These are phyloP conservation scores for Hanseniaspora valbyensis DNA, from an alignment of 805 yeast genomes.

Conservation along the genomic window DNA sequence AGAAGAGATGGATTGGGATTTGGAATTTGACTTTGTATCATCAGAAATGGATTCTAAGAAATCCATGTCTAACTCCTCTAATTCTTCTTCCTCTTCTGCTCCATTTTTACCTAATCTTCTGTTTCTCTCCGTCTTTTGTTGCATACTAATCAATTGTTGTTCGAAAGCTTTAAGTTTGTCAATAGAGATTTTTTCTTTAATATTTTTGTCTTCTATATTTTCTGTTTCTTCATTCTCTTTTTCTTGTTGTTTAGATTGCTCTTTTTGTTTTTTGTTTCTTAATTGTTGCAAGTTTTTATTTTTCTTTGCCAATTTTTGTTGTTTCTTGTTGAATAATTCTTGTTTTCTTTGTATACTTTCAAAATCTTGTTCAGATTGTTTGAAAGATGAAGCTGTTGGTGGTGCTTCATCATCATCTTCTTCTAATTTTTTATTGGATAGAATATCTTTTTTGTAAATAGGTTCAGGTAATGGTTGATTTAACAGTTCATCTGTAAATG, in stretches of 20 bases:
- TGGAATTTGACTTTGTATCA: conserved; percentile 18
- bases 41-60: conserved; percentile 29
- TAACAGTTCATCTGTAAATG: conserved; percentile 22
- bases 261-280: conserved; percentile 21
- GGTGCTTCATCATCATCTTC: conserved; percentile 39
- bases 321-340: conserved; percentile 23
- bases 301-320: conserved; percentile 24
- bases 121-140: conserved; percentile 16
- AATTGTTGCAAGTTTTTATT: conserved; percentile 22
- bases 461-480: conserved; percentile 13
- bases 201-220: conserved; percentile 22
- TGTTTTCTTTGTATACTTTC: conserved; percentile 16
- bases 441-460: conserved; percentile 15
- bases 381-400: conserved; percentile 39
- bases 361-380: conserved; percentile 20
- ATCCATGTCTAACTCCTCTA: conserved; percentile 34
- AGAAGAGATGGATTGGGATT: too few species aligned
- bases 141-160: conserved; percentile 23
- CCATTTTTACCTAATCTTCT: not conserved
- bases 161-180: conserved; percentile 28
- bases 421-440: too few species aligned
- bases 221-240: too few species aligned
- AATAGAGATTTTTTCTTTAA: conserved; percentile 17
- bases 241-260: conserved; percentile 19
- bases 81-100: conserved; percentile 21